phyloP scores from a whole-genome alignment of 179 eudicot species.

The Nepenthes alata region DNA sequence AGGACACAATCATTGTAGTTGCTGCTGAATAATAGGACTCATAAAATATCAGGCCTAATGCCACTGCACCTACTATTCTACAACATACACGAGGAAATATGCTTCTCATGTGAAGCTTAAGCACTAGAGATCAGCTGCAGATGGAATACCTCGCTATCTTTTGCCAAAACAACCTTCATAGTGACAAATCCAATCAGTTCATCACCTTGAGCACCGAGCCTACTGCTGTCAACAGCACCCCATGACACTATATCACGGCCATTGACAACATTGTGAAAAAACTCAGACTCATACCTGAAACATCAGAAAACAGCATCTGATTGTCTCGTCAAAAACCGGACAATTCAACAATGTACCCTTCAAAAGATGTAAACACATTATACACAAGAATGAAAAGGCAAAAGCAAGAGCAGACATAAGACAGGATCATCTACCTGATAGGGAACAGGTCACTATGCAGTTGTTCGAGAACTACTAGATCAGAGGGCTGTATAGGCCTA shows the following conservation, averaged over 20 bases:
- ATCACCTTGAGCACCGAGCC: constrained; percentile 53
- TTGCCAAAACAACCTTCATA: constrained; percentile 53
- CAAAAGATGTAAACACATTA: background rate
- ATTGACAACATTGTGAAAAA: constrained; percentile 70
- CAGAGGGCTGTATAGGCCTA: constrained; percentile 74
- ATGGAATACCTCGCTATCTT: constrained; percentile 80
- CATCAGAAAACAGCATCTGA: background rate
- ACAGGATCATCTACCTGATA: constrained; percentile 46
- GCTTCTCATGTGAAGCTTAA: background rate
- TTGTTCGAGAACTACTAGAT: constrained; percentile 50
- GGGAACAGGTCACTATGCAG: constrained; percentile 78
- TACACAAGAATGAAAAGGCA: background rate
- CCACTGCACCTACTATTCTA: too few relatives aligned
- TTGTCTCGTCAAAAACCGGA: background rate
- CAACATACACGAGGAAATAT: background rate
- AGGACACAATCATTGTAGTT: too few relatives aligned
- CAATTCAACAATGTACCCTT: background rate
- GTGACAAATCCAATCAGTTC: constrained; percentile 95
- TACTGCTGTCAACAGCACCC: constrained; percentile 93
- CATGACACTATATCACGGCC: constrained; percentile 71
- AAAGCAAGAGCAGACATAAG: background rate
- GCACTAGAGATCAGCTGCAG: background rate
- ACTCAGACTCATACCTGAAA: constrained; percentile 80
- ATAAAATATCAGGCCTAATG: too few relatives aligned
- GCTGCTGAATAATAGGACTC: too few relatives aligned